phyloP scores from a whole-genome alignment of 2,329 filamentous ascomycete species.

The Alternaria gansuensis region DNA sequence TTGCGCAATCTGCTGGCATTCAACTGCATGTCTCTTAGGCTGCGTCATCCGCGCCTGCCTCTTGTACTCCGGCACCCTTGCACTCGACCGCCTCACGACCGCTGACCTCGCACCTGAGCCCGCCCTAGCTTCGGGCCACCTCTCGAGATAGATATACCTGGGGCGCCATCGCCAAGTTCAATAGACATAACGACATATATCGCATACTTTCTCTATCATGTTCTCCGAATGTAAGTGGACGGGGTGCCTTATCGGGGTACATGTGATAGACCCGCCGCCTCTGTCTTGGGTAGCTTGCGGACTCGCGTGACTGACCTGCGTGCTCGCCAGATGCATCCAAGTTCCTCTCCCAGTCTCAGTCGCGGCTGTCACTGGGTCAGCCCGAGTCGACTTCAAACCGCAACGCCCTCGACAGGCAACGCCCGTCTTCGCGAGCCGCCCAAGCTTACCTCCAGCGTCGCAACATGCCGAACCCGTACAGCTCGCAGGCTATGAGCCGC shows the following conservation, averaged over 20 bases:
- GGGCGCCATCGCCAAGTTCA: conserved; percentile 29
- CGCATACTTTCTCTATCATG: conserved; percentile 60
- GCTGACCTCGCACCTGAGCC: conserved; percentile 40
- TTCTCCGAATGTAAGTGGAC: conserved; percentile 85
- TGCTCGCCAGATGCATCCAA: conserved; percentile 81
- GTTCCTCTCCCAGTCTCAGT: conserved; percentile 98
- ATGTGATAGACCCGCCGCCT: conserved; percentile 43
- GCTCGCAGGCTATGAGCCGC: conserved; percentile 70
- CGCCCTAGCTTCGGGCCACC: conserved; percentile 32
- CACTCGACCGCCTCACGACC: conserved; percentile 42
- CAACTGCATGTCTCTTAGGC: conserved; percentile 41
- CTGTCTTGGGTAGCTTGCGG: conserved; percentile 37
- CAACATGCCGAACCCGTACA: conserved; percentile 77
- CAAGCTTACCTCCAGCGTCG: conserved; percentile 61
- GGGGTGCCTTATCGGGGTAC: conserved; percentile 43
- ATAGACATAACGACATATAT: conserved; percentile 29
- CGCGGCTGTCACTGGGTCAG: conserved; percentile 77
- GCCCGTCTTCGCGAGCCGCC: conserved; percentile 58
- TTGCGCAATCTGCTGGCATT: conserved; percentile 19
- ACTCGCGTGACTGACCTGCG: conserved; percentile 57
- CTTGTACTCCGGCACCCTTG: conserved; percentile 30
- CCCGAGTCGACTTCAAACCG: conserved; percentile 58
- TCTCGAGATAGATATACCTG: conserved; percentile 33
- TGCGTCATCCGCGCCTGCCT: conserved; percentile 47
- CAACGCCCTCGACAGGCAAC: conserved; percentile 58